Evolutionary conservation across 2,329 filamentous ascomycete species (phyloP).

Genomic region (Exophiala mesophila): DNA sequence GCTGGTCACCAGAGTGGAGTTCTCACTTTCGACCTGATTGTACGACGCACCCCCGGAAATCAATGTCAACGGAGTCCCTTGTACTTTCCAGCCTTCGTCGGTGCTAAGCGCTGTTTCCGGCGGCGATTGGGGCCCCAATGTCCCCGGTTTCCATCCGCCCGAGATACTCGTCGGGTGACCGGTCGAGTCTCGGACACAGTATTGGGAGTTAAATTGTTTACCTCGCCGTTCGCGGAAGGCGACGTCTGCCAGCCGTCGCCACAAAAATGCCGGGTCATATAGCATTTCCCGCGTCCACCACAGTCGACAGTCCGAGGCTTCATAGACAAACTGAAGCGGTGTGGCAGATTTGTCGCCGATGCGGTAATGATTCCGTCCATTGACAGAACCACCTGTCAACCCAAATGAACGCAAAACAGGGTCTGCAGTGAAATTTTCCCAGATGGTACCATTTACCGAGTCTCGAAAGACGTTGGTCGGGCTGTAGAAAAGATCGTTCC

Average conservation of each 20-base stretch:
- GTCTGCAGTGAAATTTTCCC: conserved; percentile 19
- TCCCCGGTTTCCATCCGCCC: conserved; percentile 19
- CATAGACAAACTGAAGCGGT: conserved; percentile 57
- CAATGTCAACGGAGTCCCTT: conserved; percentile 9
- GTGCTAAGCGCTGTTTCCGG: conserved; percentile 13
- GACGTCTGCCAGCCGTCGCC: conserved; percentile 43
- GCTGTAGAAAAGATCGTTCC: conserved; percentile 13
- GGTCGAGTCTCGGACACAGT: conserved; percentile 18
- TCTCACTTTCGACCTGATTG: neutral
- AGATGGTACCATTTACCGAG: conserved; percentile 19
- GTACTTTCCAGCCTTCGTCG: conserved; percentile 18
- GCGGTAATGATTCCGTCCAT: conserved; percentile 43
- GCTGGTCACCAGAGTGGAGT: neutral
- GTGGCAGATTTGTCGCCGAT: conserved; percentile 39
- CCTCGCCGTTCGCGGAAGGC: conserved; percentile 31
- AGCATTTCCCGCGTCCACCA: conserved; percentile 55
- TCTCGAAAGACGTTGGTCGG: conserved; percentile 8
- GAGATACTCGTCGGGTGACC: conserved; percentile 23
- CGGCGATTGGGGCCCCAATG: conserved; percentile 16
- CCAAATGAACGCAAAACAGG: conserved; percentile 7
- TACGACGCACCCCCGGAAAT: neutral
- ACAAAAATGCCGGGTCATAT: conserved; percentile 48
- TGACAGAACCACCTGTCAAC: conserved; percentile 35
- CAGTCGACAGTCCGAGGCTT: conserved; percentile 57
- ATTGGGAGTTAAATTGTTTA: conserved; percentile 22